Base-by-base conservation (phyloP, 495 filamentous ascomycete genomes). In the Glarea lozoyensis region DNA sequence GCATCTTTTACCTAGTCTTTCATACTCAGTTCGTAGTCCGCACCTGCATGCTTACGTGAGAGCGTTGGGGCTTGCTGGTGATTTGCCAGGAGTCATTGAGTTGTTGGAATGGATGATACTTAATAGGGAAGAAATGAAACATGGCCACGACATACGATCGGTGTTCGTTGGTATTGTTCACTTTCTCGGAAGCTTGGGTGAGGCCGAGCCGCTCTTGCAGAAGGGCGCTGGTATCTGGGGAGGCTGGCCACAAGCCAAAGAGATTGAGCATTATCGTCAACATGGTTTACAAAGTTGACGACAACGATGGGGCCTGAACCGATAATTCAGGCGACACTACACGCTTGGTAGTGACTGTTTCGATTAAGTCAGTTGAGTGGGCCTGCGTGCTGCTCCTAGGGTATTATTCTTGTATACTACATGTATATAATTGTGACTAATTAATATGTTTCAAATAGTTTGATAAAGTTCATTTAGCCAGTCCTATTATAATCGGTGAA, bases 31-130 rank as follows among this genome's bases (percentile, higher is more conserved):
- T 17, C 16, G 25, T 10, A 46, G 52, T 23, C 29, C 63, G 12
- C 55, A 64, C 25, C 59, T 80, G 12, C 75, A 80, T 56, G 60
- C 57, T 3, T 76, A 75, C 52, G 61, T 78, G 23, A 61, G 75
- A 46, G 63, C 67, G 13, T 55, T 79, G 10, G 76, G 74, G 10
- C 44, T 66, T 0, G 58, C 61, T 1, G 60, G 63, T 38, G 74
- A 80, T 41, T 62, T 63, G 31, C 53, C 66, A n/a, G 71, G 66
- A 4, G 51, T 80, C 20, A 41, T 75, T 10, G 62, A 63, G 34
- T 50, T 77, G 16, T 52, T 78, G 16, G 53, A 61, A 21, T 78
- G 75, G 75, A 77, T 79, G 70, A 64, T 42, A 10, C 13, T 39
- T 20, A 19, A 54, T 18, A 13, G 50, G 2, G 25, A 42, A 9